phyloP scores from a whole-genome alignment of 768 basidiomycete species.

The Boletellus sp. region DNA sequence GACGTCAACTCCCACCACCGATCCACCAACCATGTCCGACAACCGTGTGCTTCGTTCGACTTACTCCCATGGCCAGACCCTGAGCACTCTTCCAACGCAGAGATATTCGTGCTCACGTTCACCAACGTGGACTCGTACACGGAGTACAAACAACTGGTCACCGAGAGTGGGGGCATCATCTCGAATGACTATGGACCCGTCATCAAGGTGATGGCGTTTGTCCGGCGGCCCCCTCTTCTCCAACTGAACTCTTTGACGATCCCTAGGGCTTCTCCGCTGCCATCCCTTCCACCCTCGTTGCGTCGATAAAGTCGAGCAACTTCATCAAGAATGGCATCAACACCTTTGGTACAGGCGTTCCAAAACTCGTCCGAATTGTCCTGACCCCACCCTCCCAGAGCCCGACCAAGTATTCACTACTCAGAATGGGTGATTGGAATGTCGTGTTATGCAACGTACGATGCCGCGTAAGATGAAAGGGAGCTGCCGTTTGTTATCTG shows the following conservation, averaged over 20 bases:
- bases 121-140: neutral
- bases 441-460: neutral
- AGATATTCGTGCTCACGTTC: constrained; percentile 9
- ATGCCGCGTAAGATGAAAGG: neutral
- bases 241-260: neutral
- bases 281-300: constrained; percentile 1
- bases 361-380: neutral
- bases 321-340: constrained; percentile 7
- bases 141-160: constrained; percentile 9
- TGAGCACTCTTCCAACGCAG: constrained; percentile 1
- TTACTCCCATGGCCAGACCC: neutral
- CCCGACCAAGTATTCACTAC: constrained; percentile 5
- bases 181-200: constrained; percentile 2
- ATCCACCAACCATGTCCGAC: constrained; percentile 14
- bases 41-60: constrained; percentile 11
- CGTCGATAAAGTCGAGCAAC: neutral
- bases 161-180: constrained; percentile 4
- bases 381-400: constrained; percentile 12
- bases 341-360: constrained; percentile 10
- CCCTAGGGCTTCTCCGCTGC: constrained; percentile 19
- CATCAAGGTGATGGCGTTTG: neutral
- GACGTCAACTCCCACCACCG: neutral
- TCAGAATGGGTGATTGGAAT: neutral
- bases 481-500: neutral
- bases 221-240: neutral